Evolutionary conservation across 805 yeast species (phyloP).

Genomic region (Ogataea corticis): DNA sequence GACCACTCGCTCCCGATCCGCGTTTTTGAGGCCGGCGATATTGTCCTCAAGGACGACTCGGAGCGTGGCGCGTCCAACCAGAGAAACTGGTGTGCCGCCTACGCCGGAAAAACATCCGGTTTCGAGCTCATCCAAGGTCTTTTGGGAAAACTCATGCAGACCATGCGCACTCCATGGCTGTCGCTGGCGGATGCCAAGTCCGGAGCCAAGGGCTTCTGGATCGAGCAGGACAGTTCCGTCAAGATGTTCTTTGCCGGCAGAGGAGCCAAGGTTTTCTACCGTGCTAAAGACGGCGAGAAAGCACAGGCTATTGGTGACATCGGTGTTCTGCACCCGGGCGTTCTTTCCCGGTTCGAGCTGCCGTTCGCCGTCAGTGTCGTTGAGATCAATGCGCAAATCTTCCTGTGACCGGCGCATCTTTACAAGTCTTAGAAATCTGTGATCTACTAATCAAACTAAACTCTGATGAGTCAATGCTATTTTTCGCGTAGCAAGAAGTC

Average conservation of each 20-base stretch:
- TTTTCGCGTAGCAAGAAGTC: neutral
- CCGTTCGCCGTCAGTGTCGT: slow-evolving; percentile 92
- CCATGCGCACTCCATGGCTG: slow-evolving; percentile 86
- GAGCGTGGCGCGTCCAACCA: slow-evolving; percentile 92
- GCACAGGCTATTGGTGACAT: slow-evolving; percentile 71
- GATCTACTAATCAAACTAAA: too few species aligned
- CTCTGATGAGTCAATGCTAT: slow-evolving; percentile 1
- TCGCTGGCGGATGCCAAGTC: slow-evolving; percentile 45
- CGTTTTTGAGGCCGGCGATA: slow-evolving; percentile 95
- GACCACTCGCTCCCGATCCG: slow-evolving; percentile 92
- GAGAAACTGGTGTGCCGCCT: slow-evolving; percentile 93
- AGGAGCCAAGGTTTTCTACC: slow-evolving; percentile 84
- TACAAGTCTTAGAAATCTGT: too few species aligned
- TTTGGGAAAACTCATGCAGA: slow-evolving; percentile 92
- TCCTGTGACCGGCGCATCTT: slow-evolving; percentile 47
- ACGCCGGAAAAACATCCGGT: slow-evolving; percentile 93
- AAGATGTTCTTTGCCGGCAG: slow-evolving; percentile 94
- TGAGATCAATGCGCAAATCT: slow-evolving; percentile 86
- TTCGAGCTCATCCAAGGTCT: slow-evolving; percentile 94
- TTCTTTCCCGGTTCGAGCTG: slow-evolving; percentile 79
- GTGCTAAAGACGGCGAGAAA: slow-evolving; percentile 59
- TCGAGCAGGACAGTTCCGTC: slow-evolving; percentile 64
- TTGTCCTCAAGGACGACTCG: slow-evolving; percentile 77
- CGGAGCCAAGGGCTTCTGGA: slow-evolving; percentile 81
- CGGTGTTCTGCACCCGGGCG: slow-evolving; percentile 97